Conservation (phyloP, 805 yeast genomes). For the Ogataea nonfermentans region DNA sequence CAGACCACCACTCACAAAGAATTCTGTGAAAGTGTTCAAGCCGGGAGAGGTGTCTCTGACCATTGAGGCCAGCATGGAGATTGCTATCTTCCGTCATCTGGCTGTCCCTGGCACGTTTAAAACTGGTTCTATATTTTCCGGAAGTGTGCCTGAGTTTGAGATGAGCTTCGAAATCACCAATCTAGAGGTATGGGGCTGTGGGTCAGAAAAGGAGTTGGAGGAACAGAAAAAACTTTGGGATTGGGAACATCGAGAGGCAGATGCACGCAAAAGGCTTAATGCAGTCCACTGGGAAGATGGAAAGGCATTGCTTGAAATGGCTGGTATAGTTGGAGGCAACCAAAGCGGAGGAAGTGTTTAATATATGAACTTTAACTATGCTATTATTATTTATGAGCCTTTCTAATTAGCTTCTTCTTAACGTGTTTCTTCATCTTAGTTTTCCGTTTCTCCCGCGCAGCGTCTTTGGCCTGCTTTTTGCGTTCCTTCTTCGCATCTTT, state of each 20-base stretch:
- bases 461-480: slow-evolving; percentile 73
- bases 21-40: slow-evolving; percentile 40
- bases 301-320: slow-evolving; percentile 83
- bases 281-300: slow-evolving; percentile 71
- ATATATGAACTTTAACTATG: not conserved
- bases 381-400: slow-evolving; percentile 28
- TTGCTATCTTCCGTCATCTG: slow-evolving; percentile 72
- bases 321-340: slow-evolving; percentile 52
- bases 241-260: slow-evolving; percentile 89
- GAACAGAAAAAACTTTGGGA: slow-evolving; percentile 80
- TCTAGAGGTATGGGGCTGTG: slow-evolving; percentile 91
- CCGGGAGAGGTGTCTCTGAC: slow-evolving; percentile 83
- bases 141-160: slow-evolving; percentile 51
- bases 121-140: slow-evolving; percentile 34
- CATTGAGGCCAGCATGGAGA: slow-evolving; percentile 74
- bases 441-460: slow-evolving; percentile 74
- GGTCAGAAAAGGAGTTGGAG: slow-evolving; percentile 70
- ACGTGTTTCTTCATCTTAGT: slow-evolving; percentile 79
- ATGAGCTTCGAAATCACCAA: slow-evolving; percentile 68
- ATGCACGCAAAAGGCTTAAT: slow-evolving; percentile 71
- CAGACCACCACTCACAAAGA: slow-evolving; percentile 58
- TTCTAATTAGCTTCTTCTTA: slow-evolving; percentile 72
- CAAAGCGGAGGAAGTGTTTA: slow-evolving; percentile 49
- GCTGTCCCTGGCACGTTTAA: slow-evolving; percentile 52
- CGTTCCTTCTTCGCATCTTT: slow-evolving; percentile 74